phyloP scores from a whole-genome alignment of 768 basidiomycete species.

The Zangia roseola region DNA sequence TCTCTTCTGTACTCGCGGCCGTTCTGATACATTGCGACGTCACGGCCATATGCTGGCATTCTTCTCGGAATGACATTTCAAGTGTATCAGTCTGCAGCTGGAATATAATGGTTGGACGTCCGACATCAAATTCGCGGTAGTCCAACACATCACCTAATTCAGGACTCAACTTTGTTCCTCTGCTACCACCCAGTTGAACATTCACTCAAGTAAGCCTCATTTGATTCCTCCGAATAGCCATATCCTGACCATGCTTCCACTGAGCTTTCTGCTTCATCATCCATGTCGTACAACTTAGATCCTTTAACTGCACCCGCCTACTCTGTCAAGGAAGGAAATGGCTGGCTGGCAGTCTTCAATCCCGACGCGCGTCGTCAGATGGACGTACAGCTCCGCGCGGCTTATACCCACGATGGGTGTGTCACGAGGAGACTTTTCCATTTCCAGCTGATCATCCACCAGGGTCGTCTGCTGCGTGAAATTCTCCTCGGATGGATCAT shows the following conservation, averaged over 20 bases:
- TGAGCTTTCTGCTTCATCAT: background rate
- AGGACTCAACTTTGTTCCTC: too few species aligned
- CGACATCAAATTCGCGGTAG: background rate
- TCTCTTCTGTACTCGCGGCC: background rate
- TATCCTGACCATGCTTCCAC: conserved; percentile 7
- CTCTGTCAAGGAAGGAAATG: conserved; percentile 45
- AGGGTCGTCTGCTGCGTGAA: conserved; percentile 33
- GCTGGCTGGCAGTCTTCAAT: conserved; percentile 57
- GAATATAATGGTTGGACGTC: background rate
- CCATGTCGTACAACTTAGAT: conserved; percentile 28
- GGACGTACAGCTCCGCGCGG: conserved; percentile 62
- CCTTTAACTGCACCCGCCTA: conserved; percentile 28
- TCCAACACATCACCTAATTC: conserved; percentile 3
- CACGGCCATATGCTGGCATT: too few species aligned
- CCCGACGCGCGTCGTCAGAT: conserved; percentile 46
- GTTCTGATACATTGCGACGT: background rate
- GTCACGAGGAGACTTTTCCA: conserved; percentile 22
- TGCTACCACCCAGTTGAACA: background rate
- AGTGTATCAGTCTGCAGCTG: background rate
- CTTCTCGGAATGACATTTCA: background rate
- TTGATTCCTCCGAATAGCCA: background rate
- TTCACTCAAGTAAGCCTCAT: conserved; percentile 2
- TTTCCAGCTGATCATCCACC: conserved; percentile 11
- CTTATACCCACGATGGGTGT: conserved; percentile 80
- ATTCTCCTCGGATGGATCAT: conserved; percentile 31